These are phyloP conservation scores for Pyrus pyrifolia DNA, from an alignment of 306 rosid genomes.

Conservation along the genomic window DNA sequence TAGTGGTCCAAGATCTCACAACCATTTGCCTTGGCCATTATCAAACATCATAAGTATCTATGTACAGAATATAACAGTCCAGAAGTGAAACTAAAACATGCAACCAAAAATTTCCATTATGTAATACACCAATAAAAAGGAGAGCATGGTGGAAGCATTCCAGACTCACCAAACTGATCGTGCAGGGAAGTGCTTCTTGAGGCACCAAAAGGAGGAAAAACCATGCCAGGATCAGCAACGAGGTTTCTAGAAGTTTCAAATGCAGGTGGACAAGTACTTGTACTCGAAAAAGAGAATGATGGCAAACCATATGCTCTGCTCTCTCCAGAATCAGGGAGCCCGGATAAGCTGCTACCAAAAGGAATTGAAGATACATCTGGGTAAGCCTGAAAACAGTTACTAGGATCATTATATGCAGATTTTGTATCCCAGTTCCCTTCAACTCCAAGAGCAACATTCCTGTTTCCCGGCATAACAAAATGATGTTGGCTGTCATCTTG, in stretches of 20 bases:
- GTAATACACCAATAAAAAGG: neutral
- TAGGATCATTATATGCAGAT: neutral
- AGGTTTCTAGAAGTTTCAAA: neutral
- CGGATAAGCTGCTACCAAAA: neutral
- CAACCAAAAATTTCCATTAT: neutral
- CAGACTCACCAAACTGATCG: constrained; percentile 10
- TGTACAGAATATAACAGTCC: neutral
- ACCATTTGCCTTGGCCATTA: neutral
- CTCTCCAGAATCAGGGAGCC: neutral
- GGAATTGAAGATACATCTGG: neutral
- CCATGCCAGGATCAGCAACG: neutral
- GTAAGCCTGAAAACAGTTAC: neutral
- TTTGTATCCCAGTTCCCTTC: neutral
- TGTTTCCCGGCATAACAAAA: neutral
- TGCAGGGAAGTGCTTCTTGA: neutral
- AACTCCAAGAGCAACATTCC: neutral
- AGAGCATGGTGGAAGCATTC: neutral
- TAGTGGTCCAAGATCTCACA: neutral
- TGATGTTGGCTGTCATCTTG: neutral
- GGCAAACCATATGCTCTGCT: neutral
- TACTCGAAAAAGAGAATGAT: neutral
- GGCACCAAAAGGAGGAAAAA: neutral
- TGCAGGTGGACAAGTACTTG: neutral
- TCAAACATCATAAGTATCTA: neutral
- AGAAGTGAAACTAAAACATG: neutral